A percentile compares a stretch with the other conserved stretches of the same genome.
phyloP scores from a whole-genome alignment of 345 rosid species.

The Eucalyptus globulus region DNA sequence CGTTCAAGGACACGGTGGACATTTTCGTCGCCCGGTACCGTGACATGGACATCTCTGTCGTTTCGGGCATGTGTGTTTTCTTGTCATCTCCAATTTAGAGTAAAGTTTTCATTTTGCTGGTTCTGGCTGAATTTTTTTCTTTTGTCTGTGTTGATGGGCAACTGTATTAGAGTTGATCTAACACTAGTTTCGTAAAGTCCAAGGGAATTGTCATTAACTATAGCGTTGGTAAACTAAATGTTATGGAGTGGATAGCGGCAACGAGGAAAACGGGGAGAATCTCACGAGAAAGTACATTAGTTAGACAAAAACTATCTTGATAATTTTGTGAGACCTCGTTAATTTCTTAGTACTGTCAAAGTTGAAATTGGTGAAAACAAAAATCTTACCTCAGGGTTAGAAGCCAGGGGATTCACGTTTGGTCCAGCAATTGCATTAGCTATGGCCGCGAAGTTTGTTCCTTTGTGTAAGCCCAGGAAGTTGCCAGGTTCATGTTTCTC shows the following conservation, averaged over 20 bases:
- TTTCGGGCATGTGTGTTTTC: slow-evolving; percentile 49
- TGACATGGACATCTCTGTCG: slow-evolving; percentile 75
- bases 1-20: slow-evolving; percentile 73
- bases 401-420: slow-evolving; percentile 92
- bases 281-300: neutral
- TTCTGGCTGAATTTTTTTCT: neutral
- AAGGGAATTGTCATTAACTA: neutral
- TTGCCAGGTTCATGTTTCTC: slow-evolving; percentile 42
- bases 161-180: neutral
- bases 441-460: slow-evolving; percentile 81
- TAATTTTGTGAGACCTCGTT: neutral
- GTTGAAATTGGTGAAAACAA: neutral
- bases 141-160: neutral
- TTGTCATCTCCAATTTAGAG: neutral
- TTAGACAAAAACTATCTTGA: neutral
- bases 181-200: neutral
- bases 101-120: neutral
- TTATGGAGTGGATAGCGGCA: neutral
- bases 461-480: slow-evolving; percentile 73
- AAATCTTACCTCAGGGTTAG: slow-evolving; percentile 32
- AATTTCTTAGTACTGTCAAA: neutral
- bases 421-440: slow-evolving; percentile 86
- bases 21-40: slow-evolving; percentile 83
- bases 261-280: neutral
- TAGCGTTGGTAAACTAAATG: neutral